Base-by-base conservation (phyloP, 192 early-diverging fungal species). In the Coemansia pectinata region DNA sequence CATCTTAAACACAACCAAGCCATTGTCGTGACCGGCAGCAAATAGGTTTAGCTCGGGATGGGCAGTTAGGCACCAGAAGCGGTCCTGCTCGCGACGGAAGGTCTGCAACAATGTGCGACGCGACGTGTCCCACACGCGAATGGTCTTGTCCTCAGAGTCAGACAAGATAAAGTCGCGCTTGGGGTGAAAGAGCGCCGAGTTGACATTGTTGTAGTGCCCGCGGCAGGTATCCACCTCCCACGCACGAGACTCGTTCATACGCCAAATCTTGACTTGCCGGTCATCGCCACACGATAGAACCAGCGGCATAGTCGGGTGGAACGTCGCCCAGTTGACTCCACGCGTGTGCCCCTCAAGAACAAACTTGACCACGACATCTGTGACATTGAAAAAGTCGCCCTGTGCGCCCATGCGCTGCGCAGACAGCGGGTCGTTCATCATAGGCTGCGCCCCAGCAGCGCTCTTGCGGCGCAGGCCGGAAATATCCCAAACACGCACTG, bases 171-270 rank as follows among this genome's bases (percentile, higher is more conserved):
- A 85, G 60, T 99, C 98, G 67, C 93, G 94, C 59, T 95, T 93
- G 17, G 95, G 95, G 73, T 99, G 96, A 88, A 99, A 99, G 47
- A 99, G 76, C 2, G 92, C 92, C 53, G 88, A 88, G 27, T 92
- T 95, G 31, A 99, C 94, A 65, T 98, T 98, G 88, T 96, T 98
- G 85, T 94, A 98, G 81, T 99, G 98, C 9, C 96, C 98, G 31
- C 98, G 91, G 86, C 95, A 98, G 23, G 96, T 97, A 74, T 99
- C 96, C n/a, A 99, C 93, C 77, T 99, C 98, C 98, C 98, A 99
- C 17, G 98, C 98, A 77, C 93, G 91, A 41, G 93, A 93, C 69
- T 99, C 96, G 77, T 96, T 98, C 94, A 96, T 96, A 72, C 98
- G 86, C 98, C 98, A 99, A 25, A 99, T 87, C 81, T 99, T 99